Percentiles rank a stretch among this genome's conserved stretches.
These are phyloP conservation scores for Aspergillus japonicus DNA, from an alignment of 2,329 filamentous ascomycete genomes.

Conservation along the genomic window DNA sequence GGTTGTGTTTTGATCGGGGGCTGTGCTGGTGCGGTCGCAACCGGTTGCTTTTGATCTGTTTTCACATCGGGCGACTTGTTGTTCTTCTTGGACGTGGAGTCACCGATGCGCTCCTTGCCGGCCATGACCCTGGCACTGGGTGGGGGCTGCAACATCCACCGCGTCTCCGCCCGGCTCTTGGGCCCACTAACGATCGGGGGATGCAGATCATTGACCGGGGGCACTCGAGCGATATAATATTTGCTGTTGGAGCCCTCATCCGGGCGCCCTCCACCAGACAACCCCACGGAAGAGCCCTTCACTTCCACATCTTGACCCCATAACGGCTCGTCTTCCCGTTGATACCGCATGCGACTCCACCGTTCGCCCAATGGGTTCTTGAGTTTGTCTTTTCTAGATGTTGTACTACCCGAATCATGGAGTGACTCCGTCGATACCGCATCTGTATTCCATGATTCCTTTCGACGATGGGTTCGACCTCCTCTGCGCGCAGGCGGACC, in stretches of 20 bases:
- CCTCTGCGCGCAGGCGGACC: slow-evolving; percentile 63
- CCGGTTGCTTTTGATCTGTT: slow-evolving; percentile 3
- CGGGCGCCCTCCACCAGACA: slow-evolving; percentile 41
- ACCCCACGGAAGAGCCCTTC: slow-evolving; percentile 56
- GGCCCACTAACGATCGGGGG: slow-evolving; percentile 79
- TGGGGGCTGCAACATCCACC: slow-evolving; percentile 91
- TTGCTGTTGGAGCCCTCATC: slow-evolving; percentile 45
- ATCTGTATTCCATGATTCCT: slow-evolving; percentile 58
- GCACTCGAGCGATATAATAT: slow-evolving; percentile 63
- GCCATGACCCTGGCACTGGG: slow-evolving; percentile 90
- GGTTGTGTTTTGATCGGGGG: slow-evolving; percentile 15
- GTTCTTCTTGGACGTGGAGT: slow-evolving; percentile 21
- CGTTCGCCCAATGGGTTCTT: slow-evolving; percentile 51
- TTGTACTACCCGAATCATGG: slow-evolving; percentile 28
- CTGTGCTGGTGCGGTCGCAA: slow-evolving; percentile 10
- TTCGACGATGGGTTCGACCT: slow-evolving; percentile 49
- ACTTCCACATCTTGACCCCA: slow-evolving; percentile 65
- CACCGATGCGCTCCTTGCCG: slow-evolving; percentile 61
- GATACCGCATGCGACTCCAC: slow-evolving; percentile 77
- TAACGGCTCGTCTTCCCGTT: slow-evolving; percentile 82
- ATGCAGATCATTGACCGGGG: slow-evolving; percentile 81
- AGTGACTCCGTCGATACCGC: slow-evolving; percentile 45
- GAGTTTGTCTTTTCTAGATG: slow-evolving; percentile 49
- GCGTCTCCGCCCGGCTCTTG: slow-evolving; percentile 66
- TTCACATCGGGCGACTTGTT: slow-evolving; percentile 13